Conservation (phyloP, 345 rosid species). For the Heritiera littoralis region DNA sequence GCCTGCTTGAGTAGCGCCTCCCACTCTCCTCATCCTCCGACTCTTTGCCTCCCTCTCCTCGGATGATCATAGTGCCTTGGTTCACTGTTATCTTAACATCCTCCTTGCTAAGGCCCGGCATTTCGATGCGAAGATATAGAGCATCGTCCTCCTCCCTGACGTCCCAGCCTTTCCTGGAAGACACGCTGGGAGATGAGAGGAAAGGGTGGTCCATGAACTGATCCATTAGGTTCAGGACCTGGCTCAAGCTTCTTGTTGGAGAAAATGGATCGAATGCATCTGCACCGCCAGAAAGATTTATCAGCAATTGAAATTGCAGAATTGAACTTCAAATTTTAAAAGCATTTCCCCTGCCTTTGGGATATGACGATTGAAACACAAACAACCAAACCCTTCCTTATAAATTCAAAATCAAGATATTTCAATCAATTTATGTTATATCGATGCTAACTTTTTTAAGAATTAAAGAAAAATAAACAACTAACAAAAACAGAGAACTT, state of each 20-base stretch:
- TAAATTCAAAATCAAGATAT: too few species aligned
- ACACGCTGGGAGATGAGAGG: conserved; percentile 36
- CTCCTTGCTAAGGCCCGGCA: conserved; percentile 64
- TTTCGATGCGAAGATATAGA: conserved; percentile 41
- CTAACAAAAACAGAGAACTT: neutral
- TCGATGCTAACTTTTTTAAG: too few species aligned
- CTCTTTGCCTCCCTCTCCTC: conserved; percentile 58
- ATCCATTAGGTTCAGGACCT: conserved; percentile 68
- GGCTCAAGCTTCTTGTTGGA: conserved; percentile 61
- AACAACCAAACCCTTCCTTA: neutral
- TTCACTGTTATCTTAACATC: conserved; percentile 60
- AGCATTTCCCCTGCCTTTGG: neutral
- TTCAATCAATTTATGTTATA: too few species aligned
- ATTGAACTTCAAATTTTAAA: neutral
- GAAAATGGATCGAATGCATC: conserved; percentile 64
- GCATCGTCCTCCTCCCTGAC: conserved; percentile 43
- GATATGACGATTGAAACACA: neutral
- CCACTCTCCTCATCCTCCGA: conserved; percentile 31
- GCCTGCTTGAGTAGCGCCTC: conserved; percentile 55
- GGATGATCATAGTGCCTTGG: conserved; percentile 59
- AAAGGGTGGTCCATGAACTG: conserved; percentile 51
- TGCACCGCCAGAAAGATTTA: conserved; percentile 1
- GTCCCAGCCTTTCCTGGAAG: conserved; percentile 35
- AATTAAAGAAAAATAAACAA: neutral
- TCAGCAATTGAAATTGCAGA: neutral